phyloP scores from a whole-genome alignment of 2,329 filamentous ascomycete genomes.

The Didymella lethalis region DNA sequence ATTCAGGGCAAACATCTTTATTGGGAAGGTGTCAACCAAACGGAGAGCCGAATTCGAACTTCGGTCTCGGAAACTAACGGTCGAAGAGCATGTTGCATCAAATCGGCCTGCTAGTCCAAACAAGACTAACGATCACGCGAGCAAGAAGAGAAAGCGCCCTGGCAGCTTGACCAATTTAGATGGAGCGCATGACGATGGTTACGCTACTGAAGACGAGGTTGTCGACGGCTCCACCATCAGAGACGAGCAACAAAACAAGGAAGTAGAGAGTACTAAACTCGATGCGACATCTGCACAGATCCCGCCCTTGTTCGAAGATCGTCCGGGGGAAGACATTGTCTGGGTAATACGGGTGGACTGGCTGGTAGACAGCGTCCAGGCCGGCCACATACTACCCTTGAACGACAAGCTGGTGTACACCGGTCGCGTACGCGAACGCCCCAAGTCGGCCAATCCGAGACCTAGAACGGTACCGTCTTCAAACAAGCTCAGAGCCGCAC shows the following conservation, averaged over 20 bases:
- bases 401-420: slow-evolving; percentile 61
- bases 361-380: slow-evolving; percentile 59
- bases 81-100: slow-evolving; percentile 57
- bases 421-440: slow-evolving; percentile 55
- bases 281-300: background rate
- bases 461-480: slow-evolving; percentile 31
- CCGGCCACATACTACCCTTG: slow-evolving; percentile 55
- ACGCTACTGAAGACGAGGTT: slow-evolving; percentile 24
- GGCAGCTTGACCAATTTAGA: slow-evolving; percentile 16
- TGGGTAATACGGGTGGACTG: slow-evolving; percentile 63
- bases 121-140: slow-evolving; percentile 20
- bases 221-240: slow-evolving; percentile 19
- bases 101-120: slow-evolving; percentile 30
- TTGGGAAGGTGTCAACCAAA: slow-evolving; percentile 75
- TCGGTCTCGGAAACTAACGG: slow-evolving; percentile 68
- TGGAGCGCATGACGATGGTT: slow-evolving; percentile 21
- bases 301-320: slow-evolving; percentile 28
- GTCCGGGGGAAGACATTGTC: slow-evolving; percentile 45
- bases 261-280: slow-evolving; percentile 6
- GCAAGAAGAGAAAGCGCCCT: slow-evolving; percentile 31
- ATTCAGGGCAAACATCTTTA: slow-evolving; percentile 73
- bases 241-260: slow-evolving; percentile 20
- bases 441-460: slow-evolving; percentile 35
- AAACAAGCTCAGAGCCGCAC: slow-evolving; percentile 7
- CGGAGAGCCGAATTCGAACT: slow-evolving; percentile 81